Evolutionary conservation across 805 yeast species (phyloP).

Genomic region (Millerago galiae): DNA sequence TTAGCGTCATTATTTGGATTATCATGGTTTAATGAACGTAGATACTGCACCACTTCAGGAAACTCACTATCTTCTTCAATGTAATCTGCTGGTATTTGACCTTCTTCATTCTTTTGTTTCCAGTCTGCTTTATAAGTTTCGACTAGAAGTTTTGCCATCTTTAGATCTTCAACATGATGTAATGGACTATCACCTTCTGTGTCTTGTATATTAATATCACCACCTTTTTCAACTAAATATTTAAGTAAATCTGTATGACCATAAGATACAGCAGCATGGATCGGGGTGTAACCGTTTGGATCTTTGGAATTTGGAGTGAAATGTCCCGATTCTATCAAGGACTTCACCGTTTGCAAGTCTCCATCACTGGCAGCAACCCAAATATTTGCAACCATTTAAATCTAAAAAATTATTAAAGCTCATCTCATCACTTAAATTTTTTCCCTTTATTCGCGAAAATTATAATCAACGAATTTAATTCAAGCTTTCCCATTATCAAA

Average conservation of each 20-base stretch:
- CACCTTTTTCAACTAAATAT: slow-evolving; percentile 53
- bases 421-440: slow-evolving; percentile 3
- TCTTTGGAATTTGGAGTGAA: slow-evolving; percentile 71
- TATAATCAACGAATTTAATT: background rate
- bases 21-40: slow-evolving; percentile 37
- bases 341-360: slow-evolving; percentile 50
- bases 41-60: slow-evolving; percentile 67
- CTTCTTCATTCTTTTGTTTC: slow-evolving; percentile 60
- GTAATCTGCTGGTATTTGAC: slow-evolving; percentile 64
- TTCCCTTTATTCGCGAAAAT: background rate
- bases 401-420: background rate
- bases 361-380: slow-evolving; percentile 97
- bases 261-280: slow-evolving; percentile 96
- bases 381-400: slow-evolving; percentile 41
- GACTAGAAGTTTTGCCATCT: slow-evolving; percentile 58
- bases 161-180: slow-evolving; percentile 76
- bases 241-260: slow-evolving; percentile 66
- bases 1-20: slow-evolving; percentile 17
- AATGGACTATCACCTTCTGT: slow-evolving; percentile 92
- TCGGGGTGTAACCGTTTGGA: slow-evolving; percentile 91
- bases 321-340: slow-evolving; percentile 42
- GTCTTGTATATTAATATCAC: slow-evolving; percentile 79
- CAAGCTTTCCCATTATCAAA: no score
- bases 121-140: slow-evolving; percentile 65
- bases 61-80: slow-evolving; percentile 82